Evolutionary conservation across 495 filamentous ascomycete genomes (phyloP).

Genomic region (Trypethelium eluteriae): DNA sequence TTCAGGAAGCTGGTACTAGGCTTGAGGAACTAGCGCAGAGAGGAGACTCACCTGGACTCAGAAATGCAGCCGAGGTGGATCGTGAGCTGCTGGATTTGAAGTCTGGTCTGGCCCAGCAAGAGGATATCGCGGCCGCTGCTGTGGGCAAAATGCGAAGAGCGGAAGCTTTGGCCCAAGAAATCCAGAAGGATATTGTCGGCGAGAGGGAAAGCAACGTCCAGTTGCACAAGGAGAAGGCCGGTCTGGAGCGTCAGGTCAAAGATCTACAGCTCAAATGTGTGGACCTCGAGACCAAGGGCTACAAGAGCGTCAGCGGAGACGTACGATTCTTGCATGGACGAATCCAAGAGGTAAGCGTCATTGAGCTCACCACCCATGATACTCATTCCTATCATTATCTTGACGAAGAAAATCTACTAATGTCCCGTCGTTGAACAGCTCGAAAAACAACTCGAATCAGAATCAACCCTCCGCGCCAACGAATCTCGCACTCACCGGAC

Average conservation of each 20-base stretch:
- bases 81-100: slow-evolving; percentile 86
- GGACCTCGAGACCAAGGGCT: slow-evolving; percentile 94
- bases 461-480: slow-evolving; percentile 66
- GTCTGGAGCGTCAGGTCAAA: slow-evolving; percentile 81
- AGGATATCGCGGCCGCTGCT: slow-evolving; percentile 86
- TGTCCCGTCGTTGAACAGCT: slow-evolving; percentile 48
- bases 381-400: slow-evolving; percentile 20
- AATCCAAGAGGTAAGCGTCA: slow-evolving; percentile 76
- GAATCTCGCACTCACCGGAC: slow-evolving; percentile 84
- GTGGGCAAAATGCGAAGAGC: slow-evolving; percentile 98
- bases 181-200: slow-evolving; percentile 88
- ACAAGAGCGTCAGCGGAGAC: slow-evolving; percentile 86
- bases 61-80: slow-evolving; percentile 85
- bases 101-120: slow-evolving; percentile 79
- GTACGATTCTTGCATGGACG: slow-evolving; percentile 90
- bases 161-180: slow-evolving; percentile 77
- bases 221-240: slow-evolving; percentile 86
- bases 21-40: slow-evolving; percentile 78
- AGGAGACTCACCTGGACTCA: slow-evolving; percentile 80
- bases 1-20: slow-evolving; percentile 78
- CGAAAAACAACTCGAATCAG: slow-evolving; percentile 80
- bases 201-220: slow-evolving; percentile 78
- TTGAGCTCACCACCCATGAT: slow-evolving; percentile 14
- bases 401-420: slow-evolving; percentile 25
- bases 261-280: slow-evolving; percentile 85